Evolutionary conservation across 768 basidiomycete species (phyloP).

Genomic region (Hysterangium stoloniferum): DNA sequence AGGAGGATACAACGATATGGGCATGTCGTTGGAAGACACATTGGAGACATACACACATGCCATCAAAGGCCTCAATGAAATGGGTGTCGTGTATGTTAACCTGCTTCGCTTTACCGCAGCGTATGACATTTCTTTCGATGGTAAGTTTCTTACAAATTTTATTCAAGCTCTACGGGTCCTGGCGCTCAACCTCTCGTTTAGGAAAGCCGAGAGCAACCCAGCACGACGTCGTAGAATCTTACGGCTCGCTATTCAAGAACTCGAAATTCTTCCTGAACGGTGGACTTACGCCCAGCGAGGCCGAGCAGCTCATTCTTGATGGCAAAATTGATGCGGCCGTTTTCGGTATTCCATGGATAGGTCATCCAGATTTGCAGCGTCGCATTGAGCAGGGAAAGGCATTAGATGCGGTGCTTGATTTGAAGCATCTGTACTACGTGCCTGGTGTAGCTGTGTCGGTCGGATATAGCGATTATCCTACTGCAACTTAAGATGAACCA

Average conservation of each 20-base stretch:
- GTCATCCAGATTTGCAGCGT: constrained; percentile 35
- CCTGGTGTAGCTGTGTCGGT: neutral
- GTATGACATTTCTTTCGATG: neutral
- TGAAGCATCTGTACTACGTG: neutral
- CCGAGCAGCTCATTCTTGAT: constrained; percentile 26
- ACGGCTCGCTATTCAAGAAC: constrained; percentile 29
- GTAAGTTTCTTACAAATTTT: neutral
- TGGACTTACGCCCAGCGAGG: constrained; percentile 30
- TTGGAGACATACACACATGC: constrained; percentile 8
- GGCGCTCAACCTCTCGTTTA: constrained; percentile 17
- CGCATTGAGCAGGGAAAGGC: constrained; percentile 26
- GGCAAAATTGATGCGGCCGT: constrained; percentile 31
- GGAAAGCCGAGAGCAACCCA: constrained; percentile 29
- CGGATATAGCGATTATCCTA: constrained; percentile 10
- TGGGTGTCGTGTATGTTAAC: constrained; percentile 2
- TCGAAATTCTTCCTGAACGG: constrained; percentile 28
- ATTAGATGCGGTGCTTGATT: constrained; percentile 16
- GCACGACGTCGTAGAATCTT: constrained; percentile 35
- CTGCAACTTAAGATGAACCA: no score
- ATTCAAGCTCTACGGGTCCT: neutral
- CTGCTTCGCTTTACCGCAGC: constrained; percentile 1
- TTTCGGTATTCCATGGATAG: constrained; percentile 31
- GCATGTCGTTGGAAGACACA: constrained; percentile 9
- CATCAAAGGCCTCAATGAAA: neutral
- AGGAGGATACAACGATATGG: constrained; percentile 20